Conservation (phyloP, 768 basidiomycete species). For the Mycena pura region DNA sequence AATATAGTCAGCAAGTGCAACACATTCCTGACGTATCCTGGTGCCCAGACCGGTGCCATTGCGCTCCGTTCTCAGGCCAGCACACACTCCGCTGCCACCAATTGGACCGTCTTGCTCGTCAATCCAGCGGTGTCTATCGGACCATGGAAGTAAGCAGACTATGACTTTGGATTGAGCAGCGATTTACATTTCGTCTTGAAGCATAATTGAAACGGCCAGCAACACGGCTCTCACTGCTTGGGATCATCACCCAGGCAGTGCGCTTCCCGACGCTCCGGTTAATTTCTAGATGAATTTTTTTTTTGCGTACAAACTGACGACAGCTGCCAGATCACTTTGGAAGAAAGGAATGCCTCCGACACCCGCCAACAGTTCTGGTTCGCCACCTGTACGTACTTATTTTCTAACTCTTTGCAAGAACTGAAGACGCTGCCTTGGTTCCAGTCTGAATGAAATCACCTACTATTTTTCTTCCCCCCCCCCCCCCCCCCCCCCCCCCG, state of each 20-base stretch:
- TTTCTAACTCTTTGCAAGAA: not conserved
- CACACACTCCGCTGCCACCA: not conserved
- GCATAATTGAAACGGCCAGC: constrained; percentile 1
- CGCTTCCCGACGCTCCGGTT: not conserved
- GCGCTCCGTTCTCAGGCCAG: not conserved
- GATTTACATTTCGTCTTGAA: not conserved
- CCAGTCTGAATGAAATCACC: too few species aligned
- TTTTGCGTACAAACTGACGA: not conserved
- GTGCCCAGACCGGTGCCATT: not conserved
- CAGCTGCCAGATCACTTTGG: constrained; percentile 1
- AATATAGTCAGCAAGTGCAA: not conserved
- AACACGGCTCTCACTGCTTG: not conserved
- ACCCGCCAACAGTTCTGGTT: constrained; percentile 1
- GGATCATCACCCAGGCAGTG: not conserved
- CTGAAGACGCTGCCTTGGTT: too few species aligned
- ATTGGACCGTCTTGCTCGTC: not conserved
- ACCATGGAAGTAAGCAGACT: not conserved
- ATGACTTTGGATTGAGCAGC: not conserved
- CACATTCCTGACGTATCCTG: constrained; percentile 1
- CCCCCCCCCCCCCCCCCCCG: too few species aligned
- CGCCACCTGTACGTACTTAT: not conserved
- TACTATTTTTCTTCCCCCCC: too few species aligned
- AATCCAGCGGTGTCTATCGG: not conserved
- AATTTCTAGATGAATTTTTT: not conserved
- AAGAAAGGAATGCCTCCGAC: constrained; percentile 2